A percentile compares a stretch with the other conserved stretches of the same genome.
Evolutionary conservation across 148 eudicot genomes (phyloP).

Genomic region (Rhododendron ferrugineum): DNA sequence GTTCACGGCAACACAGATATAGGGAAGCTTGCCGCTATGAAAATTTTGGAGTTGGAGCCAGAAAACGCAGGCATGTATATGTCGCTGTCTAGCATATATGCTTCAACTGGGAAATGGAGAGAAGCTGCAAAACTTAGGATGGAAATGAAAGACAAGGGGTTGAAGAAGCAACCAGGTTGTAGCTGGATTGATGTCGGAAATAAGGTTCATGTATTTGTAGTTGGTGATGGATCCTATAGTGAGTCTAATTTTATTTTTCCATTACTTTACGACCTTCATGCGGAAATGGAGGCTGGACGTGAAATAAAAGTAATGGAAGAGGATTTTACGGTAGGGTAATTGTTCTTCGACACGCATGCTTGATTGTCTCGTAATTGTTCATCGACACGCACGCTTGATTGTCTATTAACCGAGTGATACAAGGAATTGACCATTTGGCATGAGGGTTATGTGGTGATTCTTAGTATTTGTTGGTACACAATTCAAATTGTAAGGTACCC

Average conservation of each 20-base stretch:
- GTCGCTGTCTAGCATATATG: slow-evolving; percentile 19
- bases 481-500: not conserved
- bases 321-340: not conserved
- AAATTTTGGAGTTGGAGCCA: slow-evolving; percentile 13
- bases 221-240: slow-evolving; percentile 13
- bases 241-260: slow-evolving; percentile 9
- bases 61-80: slow-evolving; percentile 19
- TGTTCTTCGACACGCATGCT: not conserved
- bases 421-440: not conserved
- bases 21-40: slow-evolving; percentile 3
- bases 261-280: slow-evolving; percentile 14
- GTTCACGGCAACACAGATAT: slow-evolving; percentile 11
- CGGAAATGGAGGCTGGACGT: slow-evolving; percentile 6
- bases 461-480: not conserved
- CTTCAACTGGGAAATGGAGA: slow-evolving; percentile 22
- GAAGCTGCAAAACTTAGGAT: slow-evolving; percentile 19
- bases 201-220: slow-evolving; percentile 19
- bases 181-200: slow-evolving; percentile 23
- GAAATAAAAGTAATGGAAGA: not conserved
- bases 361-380: not conserved
- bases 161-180: slow-evolving; percentile 11
- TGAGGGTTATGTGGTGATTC: not conserved
- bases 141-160: slow-evolving; percentile 17
- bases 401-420: not conserved
- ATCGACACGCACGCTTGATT: not conserved